Conservation (phyloP, 495 filamentous ascomycete species). For the Chaetomium tenue region DNA sequence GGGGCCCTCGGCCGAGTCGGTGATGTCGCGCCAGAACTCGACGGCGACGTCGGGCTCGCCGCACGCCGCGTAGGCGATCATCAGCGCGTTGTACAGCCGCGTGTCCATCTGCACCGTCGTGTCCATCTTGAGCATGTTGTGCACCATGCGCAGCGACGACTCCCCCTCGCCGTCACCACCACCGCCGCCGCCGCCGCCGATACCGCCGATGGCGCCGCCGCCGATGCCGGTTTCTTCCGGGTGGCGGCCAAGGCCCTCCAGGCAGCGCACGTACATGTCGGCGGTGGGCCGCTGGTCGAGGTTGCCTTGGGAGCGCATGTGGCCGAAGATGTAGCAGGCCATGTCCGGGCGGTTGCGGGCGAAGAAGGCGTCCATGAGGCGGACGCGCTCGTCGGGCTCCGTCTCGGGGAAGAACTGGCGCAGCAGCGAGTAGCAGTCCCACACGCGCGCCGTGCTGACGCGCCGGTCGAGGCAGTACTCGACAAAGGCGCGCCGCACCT, state of each 20-base stretch:
- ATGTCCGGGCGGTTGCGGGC: conserved; percentile 71
- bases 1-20: conserved; percentile 74
- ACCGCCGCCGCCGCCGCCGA: background rate
- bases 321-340: conserved; percentile 78
- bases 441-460: conserved; percentile 61
- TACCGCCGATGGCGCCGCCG: background rate
- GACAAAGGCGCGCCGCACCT: conserved; percentile 62
- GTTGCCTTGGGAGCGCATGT: conserved; percentile 72
- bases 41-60: conserved; percentile 62
- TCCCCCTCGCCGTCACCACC: conserved; percentile 38
- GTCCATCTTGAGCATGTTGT: conserved; percentile 93
- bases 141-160: conserved; percentile 65
- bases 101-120: conserved; percentile 73
- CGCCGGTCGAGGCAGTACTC: conserved; percentile 60
- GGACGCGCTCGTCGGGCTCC: conserved; percentile 55
- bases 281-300: conserved; percentile 58
- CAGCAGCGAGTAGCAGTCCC: conserved; percentile 80
- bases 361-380: conserved; percentile 84
- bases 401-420: conserved; percentile 77
- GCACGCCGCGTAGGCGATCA: conserved; percentile 76
- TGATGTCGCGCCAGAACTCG: conserved; percentile 78
- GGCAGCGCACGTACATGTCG: conserved; percentile 72
- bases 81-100: conserved; percentile 71
- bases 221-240: conserved; percentile 44
- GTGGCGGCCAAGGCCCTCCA: conserved; percentile 68